These are phyloP conservation scores for Lineolata rhizophorae DNA, from an alignment of 495 filamentous ascomycete species.

Conservation along the genomic window DNA sequence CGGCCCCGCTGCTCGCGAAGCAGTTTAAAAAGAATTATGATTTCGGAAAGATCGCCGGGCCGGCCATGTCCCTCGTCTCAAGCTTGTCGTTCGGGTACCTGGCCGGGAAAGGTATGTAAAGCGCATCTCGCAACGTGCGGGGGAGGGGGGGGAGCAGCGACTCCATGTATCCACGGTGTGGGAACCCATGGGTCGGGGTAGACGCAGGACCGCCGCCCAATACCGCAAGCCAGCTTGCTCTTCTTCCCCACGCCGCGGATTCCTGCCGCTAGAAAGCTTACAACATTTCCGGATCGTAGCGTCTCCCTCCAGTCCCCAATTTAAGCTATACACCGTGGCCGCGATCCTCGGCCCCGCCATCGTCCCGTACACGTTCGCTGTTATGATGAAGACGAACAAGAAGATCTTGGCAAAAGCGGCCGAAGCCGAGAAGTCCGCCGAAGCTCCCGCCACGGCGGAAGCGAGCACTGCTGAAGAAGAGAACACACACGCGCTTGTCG, in stretches of 20 bases:
- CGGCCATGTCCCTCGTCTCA: not conserved
- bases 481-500: conserved; percentile 18
- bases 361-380: conserved; percentile 25
- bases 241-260: not conserved
- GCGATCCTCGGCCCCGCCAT: conserved; percentile 21
- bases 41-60: too few relatives aligned
- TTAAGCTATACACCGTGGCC: conserved; percentile 22
- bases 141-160: not conserved
- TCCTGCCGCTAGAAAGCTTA: not conserved
- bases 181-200: not conserved
- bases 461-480: conserved; percentile 10
- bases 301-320: not conserved
- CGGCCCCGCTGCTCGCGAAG: too few relatives aligned
- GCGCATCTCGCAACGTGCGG: not conserved
- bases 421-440: conserved; percentile 14
- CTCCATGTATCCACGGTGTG: not conserved
- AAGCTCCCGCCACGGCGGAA: conserved; percentile 14
- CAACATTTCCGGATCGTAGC: not conserved
- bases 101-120: not conserved
- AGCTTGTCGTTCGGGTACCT: not conserved
- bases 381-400: conserved; percentile 24
- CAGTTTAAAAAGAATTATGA: too few relatives aligned
- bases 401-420: conserved; percentile 18
- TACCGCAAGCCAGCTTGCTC: not conserved
- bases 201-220: not conserved